A percentile compares a stretch with the other conserved stretches of the same genome.
These are phyloP conservation scores for Trichoderma pleuroti DNA, from an alignment of 2,329 filamentous ascomycete species.

Conservation along the genomic window DNA sequence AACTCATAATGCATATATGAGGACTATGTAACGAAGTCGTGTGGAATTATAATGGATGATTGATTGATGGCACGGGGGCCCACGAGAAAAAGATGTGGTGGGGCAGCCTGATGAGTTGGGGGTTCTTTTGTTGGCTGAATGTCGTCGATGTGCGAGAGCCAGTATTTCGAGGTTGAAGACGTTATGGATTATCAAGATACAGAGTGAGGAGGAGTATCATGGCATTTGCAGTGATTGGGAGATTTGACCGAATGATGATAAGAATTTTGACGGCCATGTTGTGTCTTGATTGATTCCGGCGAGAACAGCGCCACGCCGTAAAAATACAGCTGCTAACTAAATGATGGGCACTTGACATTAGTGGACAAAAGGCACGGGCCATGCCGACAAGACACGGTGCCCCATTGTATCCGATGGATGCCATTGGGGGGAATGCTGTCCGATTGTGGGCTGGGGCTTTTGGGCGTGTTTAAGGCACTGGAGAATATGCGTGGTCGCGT, in stretches of 20 bases:
- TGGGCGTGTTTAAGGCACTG: background rate
- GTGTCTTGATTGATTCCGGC: background rate
- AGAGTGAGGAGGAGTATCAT: background rate
- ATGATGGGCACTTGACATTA: background rate
- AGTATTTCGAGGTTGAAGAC: background rate
- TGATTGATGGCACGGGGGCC: background rate
- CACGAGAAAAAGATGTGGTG: background rate
- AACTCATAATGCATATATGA: background rate
- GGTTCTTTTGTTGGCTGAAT: background rate
- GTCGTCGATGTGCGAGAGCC: background rate
- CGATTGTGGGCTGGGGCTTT: background rate
- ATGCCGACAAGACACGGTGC: background rate
- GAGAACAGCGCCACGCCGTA: background rate
- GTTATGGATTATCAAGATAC: background rate
- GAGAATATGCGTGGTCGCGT: background rate
- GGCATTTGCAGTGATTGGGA: background rate
- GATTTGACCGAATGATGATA: background rate
- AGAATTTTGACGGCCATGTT: background rate
- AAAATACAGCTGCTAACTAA: background rate
- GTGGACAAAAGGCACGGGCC: constrained; percentile 10
- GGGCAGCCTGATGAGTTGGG: background rate
- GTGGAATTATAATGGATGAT: background rate
- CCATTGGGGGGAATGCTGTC: background rate
- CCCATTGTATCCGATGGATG: background rate
- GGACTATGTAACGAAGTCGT: background rate